These are phyloP conservation scores for Canavalia ensiformis DNA, from an alignment of 306 rosid species.

Conservation along the genomic window DNA sequence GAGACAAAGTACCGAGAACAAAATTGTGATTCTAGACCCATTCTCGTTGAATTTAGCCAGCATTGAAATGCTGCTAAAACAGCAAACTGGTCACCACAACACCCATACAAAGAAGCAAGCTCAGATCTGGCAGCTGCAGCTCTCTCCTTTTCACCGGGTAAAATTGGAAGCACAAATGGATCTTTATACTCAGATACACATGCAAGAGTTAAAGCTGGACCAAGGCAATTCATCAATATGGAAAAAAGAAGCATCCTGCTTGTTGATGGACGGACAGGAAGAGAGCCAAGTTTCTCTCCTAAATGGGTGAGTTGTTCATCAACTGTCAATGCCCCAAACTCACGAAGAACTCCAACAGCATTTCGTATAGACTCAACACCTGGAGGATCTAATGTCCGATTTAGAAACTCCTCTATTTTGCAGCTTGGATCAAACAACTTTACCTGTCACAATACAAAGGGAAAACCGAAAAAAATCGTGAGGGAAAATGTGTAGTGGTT, in stretches of 20 bases:
- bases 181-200: conserved; percentile 77
- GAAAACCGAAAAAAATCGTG: not conserved
- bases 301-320: conserved; percentile 74
- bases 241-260: conserved; percentile 86
- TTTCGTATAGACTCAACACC: conserved; percentile 65
- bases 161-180: conserved; percentile 76
- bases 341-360: conserved; percentile 76
- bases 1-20: conserved; percentile 70
- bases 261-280: conserved; percentile 81
- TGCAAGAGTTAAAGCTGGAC: conserved; percentile 86
- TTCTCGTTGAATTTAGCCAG: conserved; percentile 68
- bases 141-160: conserved; percentile 58
- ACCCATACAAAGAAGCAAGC: conserved; percentile 79
- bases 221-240: conserved; percentile 86
- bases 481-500: not conserved
- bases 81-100: conserved; percentile 78
- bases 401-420: conserved; percentile 67
- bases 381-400: conserved; percentile 83
- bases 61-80: conserved; percentile 78
- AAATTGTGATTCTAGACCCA: conserved; percentile 63
- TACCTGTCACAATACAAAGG: conserved; percentile 56
- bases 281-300: conserved; percentile 80
- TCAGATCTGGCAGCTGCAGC: conserved; percentile 72
- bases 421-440: conserved; percentile 77
- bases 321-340: conserved; percentile 77